Conservation (phyloP, 139 green algal genomes). For the Yamagishiella unicocca region DNA sequence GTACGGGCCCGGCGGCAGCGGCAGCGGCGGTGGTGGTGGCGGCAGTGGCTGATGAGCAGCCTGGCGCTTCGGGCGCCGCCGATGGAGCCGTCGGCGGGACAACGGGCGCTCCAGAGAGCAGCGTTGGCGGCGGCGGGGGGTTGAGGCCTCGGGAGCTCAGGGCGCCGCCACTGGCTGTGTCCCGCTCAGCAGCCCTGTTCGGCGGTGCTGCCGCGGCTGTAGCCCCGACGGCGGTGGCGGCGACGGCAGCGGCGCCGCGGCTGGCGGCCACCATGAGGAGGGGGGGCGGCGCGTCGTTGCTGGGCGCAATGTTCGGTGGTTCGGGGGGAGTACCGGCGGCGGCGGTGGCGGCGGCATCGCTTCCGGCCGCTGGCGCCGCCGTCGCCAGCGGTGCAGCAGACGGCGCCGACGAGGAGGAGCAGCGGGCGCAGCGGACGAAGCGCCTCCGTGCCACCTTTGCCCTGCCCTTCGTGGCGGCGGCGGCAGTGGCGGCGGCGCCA, state of each 20-base stretch:
- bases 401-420: background rate
- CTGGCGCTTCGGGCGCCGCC: too few species aligned
- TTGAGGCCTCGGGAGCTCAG: background rate
- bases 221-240: constrained; percentile 13
- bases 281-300: background rate
- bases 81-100: background rate
- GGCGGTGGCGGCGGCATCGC: background rate
- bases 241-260: background rate
- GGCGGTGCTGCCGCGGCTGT: background rate
- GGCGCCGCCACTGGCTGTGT: background rate
- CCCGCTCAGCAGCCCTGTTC: background rate
- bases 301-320: background rate
- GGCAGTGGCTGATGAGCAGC: background rate
- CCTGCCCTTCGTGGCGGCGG: constrained; percentile 8
- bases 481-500: background rate
- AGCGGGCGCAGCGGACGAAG: constrained; percentile 24
- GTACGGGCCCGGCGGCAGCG: background rate
- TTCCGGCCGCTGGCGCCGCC: background rate
- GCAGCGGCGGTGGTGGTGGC: background rate
- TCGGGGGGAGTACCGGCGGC: background rate
- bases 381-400: background rate
- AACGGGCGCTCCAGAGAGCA: background rate
- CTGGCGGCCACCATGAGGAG: background rate
- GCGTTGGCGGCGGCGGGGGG: background rate
- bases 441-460: constrained; percentile 17